Evolutionary conservation across 2,329 filamentous ascomycete species (phyloP).

Genomic region (Nemania serpens): DNA sequence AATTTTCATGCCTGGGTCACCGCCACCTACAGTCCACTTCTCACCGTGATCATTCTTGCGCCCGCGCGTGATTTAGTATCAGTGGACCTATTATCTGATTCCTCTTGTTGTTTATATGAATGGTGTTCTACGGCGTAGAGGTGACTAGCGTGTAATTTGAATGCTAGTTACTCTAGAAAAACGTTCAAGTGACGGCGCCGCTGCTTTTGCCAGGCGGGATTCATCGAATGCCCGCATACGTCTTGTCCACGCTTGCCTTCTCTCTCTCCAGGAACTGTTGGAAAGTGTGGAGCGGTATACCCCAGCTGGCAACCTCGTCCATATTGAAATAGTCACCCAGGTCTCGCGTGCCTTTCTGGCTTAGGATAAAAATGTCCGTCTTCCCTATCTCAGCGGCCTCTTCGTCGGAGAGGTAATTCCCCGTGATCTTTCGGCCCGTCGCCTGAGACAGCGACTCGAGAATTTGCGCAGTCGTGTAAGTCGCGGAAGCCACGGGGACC

Average conservation of each 20-base stretch:
- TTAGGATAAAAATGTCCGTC: constrained; percentile 46
- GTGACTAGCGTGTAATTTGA: too few species aligned
- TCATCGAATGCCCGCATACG: constrained; percentile 1
- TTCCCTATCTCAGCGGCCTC: constrained; percentile 45
- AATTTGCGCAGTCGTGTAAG: constrained; percentile 41
- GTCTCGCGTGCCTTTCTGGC: constrained; percentile 44
- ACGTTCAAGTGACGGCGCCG: not conserved
- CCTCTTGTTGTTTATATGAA: not conserved
- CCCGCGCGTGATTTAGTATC: not conserved
- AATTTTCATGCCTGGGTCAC: constrained; percentile 13
- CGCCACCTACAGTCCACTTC: not conserved
- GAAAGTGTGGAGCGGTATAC: constrained; percentile 49
- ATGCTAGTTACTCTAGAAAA: too few species aligned
- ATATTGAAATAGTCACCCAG: constrained; percentile 45
- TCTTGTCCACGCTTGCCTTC: constrained; percentile 36
- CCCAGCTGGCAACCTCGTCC: constrained; percentile 43
- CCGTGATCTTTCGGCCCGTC: constrained; percentile 44
- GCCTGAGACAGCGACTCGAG: constrained; percentile 44
- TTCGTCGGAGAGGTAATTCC: constrained; percentile 46
- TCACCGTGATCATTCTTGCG: not conserved
- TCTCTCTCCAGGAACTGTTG: constrained; percentile 50
- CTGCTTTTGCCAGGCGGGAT: not conserved
- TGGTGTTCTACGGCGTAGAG: not conserved
- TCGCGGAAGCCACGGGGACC: constrained; percentile 49
- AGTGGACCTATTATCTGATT: not conserved